These are phyloP conservation scores for Clarireedia sp. DNA, from an alignment of 2,329 filamentous ascomycete genomes.

Conservation along the genomic window DNA sequence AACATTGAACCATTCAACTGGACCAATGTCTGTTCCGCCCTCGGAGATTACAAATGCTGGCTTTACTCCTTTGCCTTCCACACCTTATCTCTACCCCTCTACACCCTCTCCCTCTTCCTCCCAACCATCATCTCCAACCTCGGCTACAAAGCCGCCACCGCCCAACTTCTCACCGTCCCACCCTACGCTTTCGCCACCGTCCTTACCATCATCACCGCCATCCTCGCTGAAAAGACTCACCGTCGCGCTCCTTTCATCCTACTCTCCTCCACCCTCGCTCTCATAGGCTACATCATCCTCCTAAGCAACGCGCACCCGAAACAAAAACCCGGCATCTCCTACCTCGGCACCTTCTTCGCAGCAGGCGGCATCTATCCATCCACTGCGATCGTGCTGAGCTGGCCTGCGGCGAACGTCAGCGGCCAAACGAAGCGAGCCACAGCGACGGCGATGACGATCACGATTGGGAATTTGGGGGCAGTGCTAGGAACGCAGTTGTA, in stretches of 20 bases:
- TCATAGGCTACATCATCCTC: slow-evolving; percentile 55
- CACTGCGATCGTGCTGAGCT: slow-evolving; percentile 54
- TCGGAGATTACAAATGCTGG: slow-evolving; percentile 64
- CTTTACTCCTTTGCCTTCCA: slow-evolving; percentile 66
- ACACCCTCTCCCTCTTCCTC: slow-evolving; percentile 48
- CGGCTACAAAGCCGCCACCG: slow-evolving; percentile 44
- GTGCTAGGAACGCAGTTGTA: slow-evolving; percentile 66
- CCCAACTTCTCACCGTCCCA: slow-evolving; percentile 54
- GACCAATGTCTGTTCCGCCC: slow-evolving; percentile 53
- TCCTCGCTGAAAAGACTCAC: slow-evolving; percentile 49
- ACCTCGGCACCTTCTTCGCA: slow-evolving; percentile 54
- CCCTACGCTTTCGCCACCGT: slow-evolving; percentile 56
- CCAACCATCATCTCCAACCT: slow-evolving; percentile 48
- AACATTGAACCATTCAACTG: slow-evolving; percentile 62
- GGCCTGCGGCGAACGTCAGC: slow-evolving; percentile 65
- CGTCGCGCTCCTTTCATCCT: slow-evolving; percentile 58
- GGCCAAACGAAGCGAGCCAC: slow-evolving; percentile 63
- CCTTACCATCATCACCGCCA: slow-evolving; percentile 49
- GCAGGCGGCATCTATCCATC: slow-evolving; percentile 61
- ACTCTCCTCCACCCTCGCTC: slow-evolving; percentile 45
- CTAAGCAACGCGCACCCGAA: slow-evolving; percentile 36
- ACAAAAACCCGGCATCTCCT: slow-evolving; percentile 46
- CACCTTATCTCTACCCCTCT: slow-evolving; percentile 58
- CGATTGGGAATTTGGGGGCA: slow-evolving; percentile 60
- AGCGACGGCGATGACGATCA: slow-evolving; percentile 64